Base-by-base conservation (phyloP, 2,329 filamentous ascomycete genomes). In the Penicillium brevicompactum region DNA sequence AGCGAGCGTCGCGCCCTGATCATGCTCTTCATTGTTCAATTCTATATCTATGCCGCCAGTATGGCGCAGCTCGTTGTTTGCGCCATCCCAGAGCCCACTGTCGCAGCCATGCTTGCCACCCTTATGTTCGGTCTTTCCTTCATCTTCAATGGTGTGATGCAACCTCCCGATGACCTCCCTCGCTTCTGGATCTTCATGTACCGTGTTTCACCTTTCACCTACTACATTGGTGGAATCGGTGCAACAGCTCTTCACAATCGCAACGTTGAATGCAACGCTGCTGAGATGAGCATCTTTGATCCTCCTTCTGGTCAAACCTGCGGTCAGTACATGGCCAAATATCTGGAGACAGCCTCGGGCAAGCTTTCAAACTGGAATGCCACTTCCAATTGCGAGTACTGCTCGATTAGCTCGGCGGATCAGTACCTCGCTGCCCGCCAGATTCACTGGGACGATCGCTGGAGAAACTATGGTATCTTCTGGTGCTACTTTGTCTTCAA, bases 231-330 rank as follows among this genome's bases (percentile, higher is more conserved):
- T 14, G 88, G 86, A 24, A 87, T 95, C 77, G 69, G 92, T 0
- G 81, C 86, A 0, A 82, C 83, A 0, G 89, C 84, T 3, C 76
- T 95, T 2, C 87, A 88, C 30, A 86, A 89, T 64, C 84, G 83
- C 0, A 48, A 75, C 0, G 85, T 92, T 16, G 61, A 69, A 0
- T 96, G 91, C 72, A 85, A 88, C 0, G 60, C 71, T 6, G 89
- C 88, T 66, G 91, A 96, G 69, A 81, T 83, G 54, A 76, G 90
- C n/a, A 67, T 73, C 30, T 87, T 96, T 66, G 68, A 82, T 4
- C 86, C 90, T 0, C 79, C 82, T 0, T 52, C 70, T 1, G 79
- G 79, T 27, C 57, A 76, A 65, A 88, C 81, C 0, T 92, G 89
- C 64, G 64, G 53, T 0, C 64, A 82, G 9, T 92, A 88, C 66